Conservation (phyloP, 768 basidiomycete genomes). For the Boletus coccyginus region DNA sequence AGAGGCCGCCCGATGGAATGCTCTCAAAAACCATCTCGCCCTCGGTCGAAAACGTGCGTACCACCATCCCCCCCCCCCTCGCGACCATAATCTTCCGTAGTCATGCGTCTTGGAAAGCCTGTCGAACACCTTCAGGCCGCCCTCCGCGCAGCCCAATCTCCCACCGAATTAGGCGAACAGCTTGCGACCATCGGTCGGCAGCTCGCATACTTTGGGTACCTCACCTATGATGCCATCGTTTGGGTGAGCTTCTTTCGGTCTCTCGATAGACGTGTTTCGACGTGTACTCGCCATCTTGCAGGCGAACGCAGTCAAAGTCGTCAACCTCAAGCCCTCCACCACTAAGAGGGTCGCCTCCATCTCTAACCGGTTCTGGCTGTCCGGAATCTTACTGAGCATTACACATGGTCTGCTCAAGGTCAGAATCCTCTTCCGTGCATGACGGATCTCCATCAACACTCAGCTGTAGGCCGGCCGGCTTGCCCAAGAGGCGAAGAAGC, state of each 20-base stretch:
- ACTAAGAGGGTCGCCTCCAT: conserved; percentile 58
- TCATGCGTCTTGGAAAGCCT: conserved; percentile 91
- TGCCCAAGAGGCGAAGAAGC: conserved; percentile 53
- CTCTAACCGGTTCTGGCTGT: conserved; percentile 84
- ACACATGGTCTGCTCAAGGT: conserved; percentile 70
- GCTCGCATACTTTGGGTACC: conserved; percentile 84
- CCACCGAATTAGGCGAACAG: conserved; percentile 63
- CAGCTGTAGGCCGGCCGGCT: conserved; percentile 53
- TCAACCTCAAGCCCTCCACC: conserved; percentile 57
- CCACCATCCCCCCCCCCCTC: background rate
- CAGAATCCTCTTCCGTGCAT: background rate
- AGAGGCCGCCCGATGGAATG: conserved; percentile 74
- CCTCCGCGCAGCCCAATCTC: conserved; percentile 59
- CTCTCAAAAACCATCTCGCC: conserved; percentile 82
- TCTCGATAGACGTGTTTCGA: background rate
- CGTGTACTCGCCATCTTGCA: conserved; percentile 23
- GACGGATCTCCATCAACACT: background rate
- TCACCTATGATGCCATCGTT: conserved; percentile 75
- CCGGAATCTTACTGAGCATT: conserved; percentile 81
- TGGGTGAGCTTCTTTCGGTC: conserved; percentile 59
- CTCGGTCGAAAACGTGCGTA: conserved; percentile 76
- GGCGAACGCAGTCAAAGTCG: conserved; percentile 68
- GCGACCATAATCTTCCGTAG: conserved; percentile 39
- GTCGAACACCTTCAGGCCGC: conserved; percentile 92
- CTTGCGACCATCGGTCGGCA: conserved; percentile 80